Evolutionary conservation across 2,329 filamentous ascomycete genomes (phyloP).

Genomic region (Bretziella fagacearum): DNA sequence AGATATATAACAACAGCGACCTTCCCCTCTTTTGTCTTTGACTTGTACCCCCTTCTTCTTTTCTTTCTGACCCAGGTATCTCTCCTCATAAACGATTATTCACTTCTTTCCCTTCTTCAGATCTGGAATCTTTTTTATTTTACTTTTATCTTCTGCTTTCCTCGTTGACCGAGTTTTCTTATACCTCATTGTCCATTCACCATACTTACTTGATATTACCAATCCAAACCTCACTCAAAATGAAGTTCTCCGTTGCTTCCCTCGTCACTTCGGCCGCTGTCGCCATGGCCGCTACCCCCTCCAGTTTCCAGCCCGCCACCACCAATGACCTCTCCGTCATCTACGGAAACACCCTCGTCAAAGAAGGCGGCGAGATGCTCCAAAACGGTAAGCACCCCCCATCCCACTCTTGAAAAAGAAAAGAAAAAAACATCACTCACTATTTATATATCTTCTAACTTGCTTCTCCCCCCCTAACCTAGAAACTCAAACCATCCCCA

Average conservation of each 20-base stretch:
- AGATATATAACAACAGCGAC: neutral
- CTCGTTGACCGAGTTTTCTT: constrained; percentile 11
- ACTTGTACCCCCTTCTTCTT: neutral
- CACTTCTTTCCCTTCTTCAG: constrained; percentile 1
- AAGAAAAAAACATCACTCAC: neutral
- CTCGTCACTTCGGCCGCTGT: constrained; percentile 22
- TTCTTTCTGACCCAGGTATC: neutral
- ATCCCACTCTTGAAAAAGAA: neutral
- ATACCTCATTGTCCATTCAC: neutral
- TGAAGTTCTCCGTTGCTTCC: constrained; percentile 18
- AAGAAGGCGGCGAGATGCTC: constrained; percentile 24
- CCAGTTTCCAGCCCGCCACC: constrained; percentile 26
- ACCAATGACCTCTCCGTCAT: constrained; percentile 25
- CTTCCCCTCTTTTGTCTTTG: neutral
- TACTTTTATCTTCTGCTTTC: constrained; percentile 15
- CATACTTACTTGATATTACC: neutral
- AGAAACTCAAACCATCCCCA: constrained; percentile 23
- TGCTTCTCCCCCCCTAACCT: neutral
- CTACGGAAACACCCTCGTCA: constrained; percentile 23
- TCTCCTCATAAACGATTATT: neutral
- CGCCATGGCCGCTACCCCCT: constrained; percentile 25
- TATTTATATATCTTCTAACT: constrained; percentile 1
- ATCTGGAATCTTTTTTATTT: constrained; percentile 5
- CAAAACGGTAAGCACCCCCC: constrained; percentile 21
- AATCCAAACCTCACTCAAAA: constrained; percentile 16